phyloP scores from a whole-genome alignment of 768 basidiomycete species.

The Hydnum rufescens region DNA sequence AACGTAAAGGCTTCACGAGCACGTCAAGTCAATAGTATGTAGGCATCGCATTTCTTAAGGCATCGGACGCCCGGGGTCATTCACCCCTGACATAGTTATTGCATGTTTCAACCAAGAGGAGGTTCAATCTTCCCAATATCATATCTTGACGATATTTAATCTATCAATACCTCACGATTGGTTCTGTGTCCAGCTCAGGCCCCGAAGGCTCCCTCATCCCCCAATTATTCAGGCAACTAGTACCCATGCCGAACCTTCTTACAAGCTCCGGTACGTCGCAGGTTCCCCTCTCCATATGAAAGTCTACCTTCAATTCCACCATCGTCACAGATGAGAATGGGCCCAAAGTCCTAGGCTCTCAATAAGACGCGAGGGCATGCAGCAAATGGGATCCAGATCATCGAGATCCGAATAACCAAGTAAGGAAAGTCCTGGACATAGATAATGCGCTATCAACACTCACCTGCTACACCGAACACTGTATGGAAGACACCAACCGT shows the following conservation, averaged over 20 bases:
- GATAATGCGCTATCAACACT: too few species aligned
- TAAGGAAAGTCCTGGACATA: too few species aligned
- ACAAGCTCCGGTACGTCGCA: slow-evolving; percentile 23
- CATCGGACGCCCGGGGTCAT: not conserved
- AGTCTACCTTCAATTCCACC: too few species aligned
- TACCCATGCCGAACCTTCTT: slow-evolving; percentile 38
- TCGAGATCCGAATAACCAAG: too few species aligned
- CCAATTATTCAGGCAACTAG: slow-evolving; percentile 61
- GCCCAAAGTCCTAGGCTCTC: too few species aligned
- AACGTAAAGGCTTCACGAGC: not conserved
- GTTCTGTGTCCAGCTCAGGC: slow-evolving; percentile 32
- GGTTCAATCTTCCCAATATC: slow-evolving; percentile 19
- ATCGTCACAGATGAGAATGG: too few species aligned
- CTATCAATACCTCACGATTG: slow-evolving; percentile 15
- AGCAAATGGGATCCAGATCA: too few species aligned
- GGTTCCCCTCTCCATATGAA: too few species aligned
- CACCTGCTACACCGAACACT: too few species aligned
- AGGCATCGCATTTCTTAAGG: not conserved
- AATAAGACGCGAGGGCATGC: too few species aligned
- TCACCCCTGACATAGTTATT: not conserved
- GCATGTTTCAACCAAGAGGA: slow-evolving; percentile 95
- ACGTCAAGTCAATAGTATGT: not conserved
- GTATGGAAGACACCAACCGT: too few species aligned
- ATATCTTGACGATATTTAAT: not conserved
- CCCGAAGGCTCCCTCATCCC: slow-evolving; percentile 80